phyloP scores from a whole-genome alignment of 257 asterid genomes.

The Gynochthodes officinalis region DNA sequence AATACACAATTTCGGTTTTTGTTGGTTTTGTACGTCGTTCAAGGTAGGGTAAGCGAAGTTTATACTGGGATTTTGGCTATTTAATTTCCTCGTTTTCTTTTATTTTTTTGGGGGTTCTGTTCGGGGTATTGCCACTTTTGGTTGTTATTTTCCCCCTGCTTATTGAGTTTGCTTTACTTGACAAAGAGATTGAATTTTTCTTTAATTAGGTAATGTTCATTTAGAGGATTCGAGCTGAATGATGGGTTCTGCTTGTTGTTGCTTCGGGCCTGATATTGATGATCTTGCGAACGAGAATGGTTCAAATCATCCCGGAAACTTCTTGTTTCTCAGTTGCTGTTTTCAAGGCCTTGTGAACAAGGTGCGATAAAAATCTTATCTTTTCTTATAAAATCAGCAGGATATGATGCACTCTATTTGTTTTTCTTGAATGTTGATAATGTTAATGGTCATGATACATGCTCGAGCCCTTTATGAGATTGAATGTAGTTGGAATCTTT shows the following conservation, averaged over 20 bases:
- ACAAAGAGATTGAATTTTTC: constrained; percentile 3
- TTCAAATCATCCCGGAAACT: constrained; percentile 13
- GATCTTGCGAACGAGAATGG: constrained; percentile 7
- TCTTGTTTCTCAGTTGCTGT: constrained; percentile 29
- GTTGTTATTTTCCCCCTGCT: not conserved
- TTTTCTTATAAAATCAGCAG: not conserved
- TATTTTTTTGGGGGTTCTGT: not conserved
- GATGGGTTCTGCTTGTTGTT: constrained; percentile 52
- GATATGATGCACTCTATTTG: not conserved
- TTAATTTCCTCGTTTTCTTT: not conserved
- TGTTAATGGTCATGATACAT: not conserved
- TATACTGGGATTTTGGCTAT: not conserved
- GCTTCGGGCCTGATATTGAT: constrained; percentile 29
- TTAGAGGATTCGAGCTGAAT: constrained; percentile 13
- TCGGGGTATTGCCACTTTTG: not conserved
- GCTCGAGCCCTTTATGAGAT: not conserved
- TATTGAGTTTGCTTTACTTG: too few relatives aligned
- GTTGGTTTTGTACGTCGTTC: not conserved
- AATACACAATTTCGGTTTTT: not conserved
- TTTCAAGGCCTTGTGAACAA: constrained; percentile 32
- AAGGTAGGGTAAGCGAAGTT: not conserved
- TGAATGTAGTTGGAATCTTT: not conserved
- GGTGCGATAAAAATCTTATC: constrained; percentile 25
- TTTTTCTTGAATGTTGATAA: not conserved
- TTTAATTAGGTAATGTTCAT: constrained; percentile 10